Base-by-base conservation (phyloP, 768 basidiomycete genomes). In the Lentinula lateritia region DNA sequence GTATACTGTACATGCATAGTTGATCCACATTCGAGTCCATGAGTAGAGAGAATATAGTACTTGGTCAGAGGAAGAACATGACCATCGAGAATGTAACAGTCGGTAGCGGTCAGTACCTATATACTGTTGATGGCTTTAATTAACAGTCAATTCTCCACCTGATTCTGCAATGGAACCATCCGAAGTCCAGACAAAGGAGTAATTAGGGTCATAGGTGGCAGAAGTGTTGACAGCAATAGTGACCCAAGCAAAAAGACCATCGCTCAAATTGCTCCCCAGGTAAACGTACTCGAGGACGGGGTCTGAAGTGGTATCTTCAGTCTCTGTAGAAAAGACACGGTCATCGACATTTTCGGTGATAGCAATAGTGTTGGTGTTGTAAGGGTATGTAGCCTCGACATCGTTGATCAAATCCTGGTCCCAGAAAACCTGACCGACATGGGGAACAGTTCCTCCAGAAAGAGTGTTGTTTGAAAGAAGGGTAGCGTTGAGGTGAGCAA, bases 361-460 rank as follows among this genome's bases (percentile, higher is more conserved):
- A 5, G 1, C 9, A 13, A 64, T 61, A 15, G 59, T 60, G 60
- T 66, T 66, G 50, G 38, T 61, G 15, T n/a, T 45, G 52, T 66
- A 66, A 9, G 65, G 65, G 7, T 46, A 50, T 2, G 41, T 48
- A 15, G 45, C 52, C n/a, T 64, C 63, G 18, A 66, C 63, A 4
- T 45, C 41, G 36, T 28, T 58, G 39, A 66, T 64, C 15, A 66
- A 54, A 23, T 60, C 41, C 50, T 61, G 63, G 56, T 66, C 65
- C n/a, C 56, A 62, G 59, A 66, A 64, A 46, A 66, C 13, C 55
- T 66, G 65, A 15, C 65, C 65, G 61, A 66, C 61, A 59, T 66
- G 65, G 20, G 43, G 28, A n/a, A 61, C 62, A 39, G 52, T 46
- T 6, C 23, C 53, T 43, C 58, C 58, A 53, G 28, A 32, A 54